Evolutionary conservation across 179 eudicot genomes (phyloP).

Genomic region (Nepenthes alata): DNA sequence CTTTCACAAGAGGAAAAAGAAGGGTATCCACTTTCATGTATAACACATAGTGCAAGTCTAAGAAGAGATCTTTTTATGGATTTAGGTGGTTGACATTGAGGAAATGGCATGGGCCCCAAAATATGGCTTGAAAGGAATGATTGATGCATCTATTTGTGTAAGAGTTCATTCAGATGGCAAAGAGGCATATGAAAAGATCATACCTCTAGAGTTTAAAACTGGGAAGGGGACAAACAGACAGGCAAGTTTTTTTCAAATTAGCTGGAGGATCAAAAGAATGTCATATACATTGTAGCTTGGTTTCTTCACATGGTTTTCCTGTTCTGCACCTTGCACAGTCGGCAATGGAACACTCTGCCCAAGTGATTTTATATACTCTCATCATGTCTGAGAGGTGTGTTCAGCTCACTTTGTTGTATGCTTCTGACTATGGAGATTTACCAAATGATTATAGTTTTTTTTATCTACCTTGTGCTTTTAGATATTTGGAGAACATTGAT

Average conservation of each 20-base stretch:
- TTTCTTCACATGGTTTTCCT: constrained; percentile 7
- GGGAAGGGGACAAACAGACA: constrained; percentile 92
- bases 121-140: constrained; percentile 92
- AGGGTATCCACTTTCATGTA: constrained; percentile 2
- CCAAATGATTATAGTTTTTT: background rate
- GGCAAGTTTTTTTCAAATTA: constrained; percentile 29
- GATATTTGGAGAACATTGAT: constrained; percentile 64
- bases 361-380: constrained; percentile 86
- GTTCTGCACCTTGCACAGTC: constrained; percentile 36
- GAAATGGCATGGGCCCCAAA: constrained; percentile 99
- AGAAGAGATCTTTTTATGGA: constrained; percentile 6
- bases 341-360: constrained; percentile 86
- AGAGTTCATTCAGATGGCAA: constrained; percentile 20
- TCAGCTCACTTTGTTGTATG: constrained; percentile 2
- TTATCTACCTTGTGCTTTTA: constrained; percentile 20
- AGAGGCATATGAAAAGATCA: constrained; percentile 43
- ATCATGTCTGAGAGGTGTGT: constrained; percentile 95
- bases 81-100: constrained; percentile 88
- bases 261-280: constrained; percentile 3
- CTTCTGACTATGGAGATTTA: background rate
- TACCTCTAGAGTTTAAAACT: constrained; percentile 95
- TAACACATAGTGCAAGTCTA: background rate
- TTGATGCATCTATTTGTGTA: constrained; percentile 86
- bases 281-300: background rate
- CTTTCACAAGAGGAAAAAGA: too few species aligned